Evolutionary conservation across 805 yeast genomes (phyloP).

Genomic region (Kuraishia cidri): DNA sequence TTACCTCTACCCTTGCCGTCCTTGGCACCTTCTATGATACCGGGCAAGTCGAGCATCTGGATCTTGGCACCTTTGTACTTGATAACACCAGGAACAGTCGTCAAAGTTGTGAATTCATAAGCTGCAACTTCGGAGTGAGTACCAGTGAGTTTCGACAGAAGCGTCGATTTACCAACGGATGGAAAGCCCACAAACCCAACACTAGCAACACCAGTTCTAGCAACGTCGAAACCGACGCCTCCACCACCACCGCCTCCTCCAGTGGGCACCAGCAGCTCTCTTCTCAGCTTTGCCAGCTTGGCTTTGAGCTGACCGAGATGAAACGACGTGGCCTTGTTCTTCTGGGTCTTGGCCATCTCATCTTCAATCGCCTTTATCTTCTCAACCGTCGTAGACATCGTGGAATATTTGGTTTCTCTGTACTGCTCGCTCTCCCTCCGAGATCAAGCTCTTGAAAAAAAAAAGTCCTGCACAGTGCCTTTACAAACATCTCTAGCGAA

Average conservation of each 20-base stretch:
- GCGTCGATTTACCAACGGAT: constrained; percentile 85
- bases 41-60: constrained; percentile 91
- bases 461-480: too few species aligned
- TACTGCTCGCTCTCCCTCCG: neutral
- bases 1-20: constrained; percentile 91
- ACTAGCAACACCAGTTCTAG: constrained; percentile 96
- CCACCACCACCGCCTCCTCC: constrained; percentile 81
- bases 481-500: neutral
- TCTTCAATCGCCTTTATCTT: constrained; percentile 85
- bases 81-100: constrained; percentile 96
- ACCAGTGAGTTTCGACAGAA: constrained; percentile 84
- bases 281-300: constrained; percentile 86
- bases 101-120: constrained; percentile 93
- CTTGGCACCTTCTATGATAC: constrained; percentile 86
- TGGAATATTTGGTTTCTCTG: constrained; percentile 4
- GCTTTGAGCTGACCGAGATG: constrained; percentile 98
- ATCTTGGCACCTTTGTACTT: constrained; percentile 95
- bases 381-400: constrained; percentile 61
- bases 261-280: constrained; percentile 75
- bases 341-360: constrained; percentile 94
- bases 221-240: constrained; percentile 95
- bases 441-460: neutral
- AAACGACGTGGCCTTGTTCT: constrained; percentile 95
- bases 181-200: constrained; percentile 99
- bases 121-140: constrained; percentile 98